phyloP scores from a whole-genome alignment of 805 yeast species.

The Ascoidea rubescens region DNA sequence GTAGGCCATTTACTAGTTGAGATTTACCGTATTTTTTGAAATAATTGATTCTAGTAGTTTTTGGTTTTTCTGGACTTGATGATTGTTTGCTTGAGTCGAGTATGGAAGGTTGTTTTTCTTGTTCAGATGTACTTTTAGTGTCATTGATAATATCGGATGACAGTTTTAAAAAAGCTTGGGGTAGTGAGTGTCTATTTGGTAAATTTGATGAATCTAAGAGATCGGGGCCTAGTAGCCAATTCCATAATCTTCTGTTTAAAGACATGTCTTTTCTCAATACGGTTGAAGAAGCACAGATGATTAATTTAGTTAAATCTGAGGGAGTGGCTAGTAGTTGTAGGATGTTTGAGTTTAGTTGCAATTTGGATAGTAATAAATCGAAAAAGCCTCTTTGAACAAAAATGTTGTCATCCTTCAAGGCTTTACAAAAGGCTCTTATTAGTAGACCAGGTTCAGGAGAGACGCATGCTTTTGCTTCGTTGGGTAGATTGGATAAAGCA shows the following conservation, averaged over 20 bases:
- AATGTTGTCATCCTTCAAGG: constrained; percentile 51
- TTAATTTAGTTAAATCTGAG: constrained; percentile 41
- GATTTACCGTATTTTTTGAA: constrained; percentile 45
- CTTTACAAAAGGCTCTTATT: constrained; percentile 57
- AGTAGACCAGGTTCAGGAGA: constrained; percentile 71
- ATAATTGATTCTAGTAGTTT: constrained; percentile 30
- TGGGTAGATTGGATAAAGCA: constrained; percentile 20
- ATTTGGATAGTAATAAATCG: constrained; percentile 56
- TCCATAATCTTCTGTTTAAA: constrained; percentile 85
- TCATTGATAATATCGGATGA: constrained; percentile 4
- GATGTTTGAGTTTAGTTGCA: constrained; percentile 51
- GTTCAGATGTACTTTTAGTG: constrained; percentile 4
- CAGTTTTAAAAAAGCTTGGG: neutral
- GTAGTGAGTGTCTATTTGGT: neutral
- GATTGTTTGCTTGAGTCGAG: neutral
- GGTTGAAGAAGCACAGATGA: constrained; percentile 51
- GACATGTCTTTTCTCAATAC: constrained; percentile 86
- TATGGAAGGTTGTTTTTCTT: constrained; percentile 6
- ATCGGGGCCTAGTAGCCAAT: constrained; percentile 82
- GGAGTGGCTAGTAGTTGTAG: constrained; percentile 31
- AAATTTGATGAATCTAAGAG: neutral
- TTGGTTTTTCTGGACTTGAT: neutral
- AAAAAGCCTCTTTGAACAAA: constrained; percentile 81
- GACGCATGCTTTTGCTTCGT: constrained; percentile 47
- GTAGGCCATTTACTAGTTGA: constrained; percentile 37